These are phyloP conservation scores for Dionaea muscipula DNA, from an alignment of 179 eudicot species.

Conservation along the genomic window DNA sequence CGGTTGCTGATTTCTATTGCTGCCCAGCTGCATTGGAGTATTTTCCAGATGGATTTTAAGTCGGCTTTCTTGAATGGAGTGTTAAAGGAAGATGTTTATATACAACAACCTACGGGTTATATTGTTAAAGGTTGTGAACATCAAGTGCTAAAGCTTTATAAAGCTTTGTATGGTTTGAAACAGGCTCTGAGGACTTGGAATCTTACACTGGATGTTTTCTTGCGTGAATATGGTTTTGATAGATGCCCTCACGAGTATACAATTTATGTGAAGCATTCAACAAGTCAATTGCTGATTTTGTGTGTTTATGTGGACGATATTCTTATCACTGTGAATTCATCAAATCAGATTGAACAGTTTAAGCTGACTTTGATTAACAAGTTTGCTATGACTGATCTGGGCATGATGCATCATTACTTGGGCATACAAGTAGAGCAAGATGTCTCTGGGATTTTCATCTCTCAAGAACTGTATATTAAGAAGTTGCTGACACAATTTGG, in stretches of 20 bases:
- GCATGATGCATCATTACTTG: not conserved
- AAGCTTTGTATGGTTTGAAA: not conserved
- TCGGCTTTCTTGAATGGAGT: not conserved
- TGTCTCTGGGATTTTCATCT: not conserved
- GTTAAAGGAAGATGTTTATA: not conserved
- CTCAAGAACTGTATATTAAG: not conserved
- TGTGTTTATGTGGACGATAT: not conserved
- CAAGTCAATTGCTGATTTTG: not conserved
- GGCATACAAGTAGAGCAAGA: not conserved
- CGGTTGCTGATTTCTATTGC: not conserved
- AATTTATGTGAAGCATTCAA: not conserved
- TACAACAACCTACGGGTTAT: not conserved
- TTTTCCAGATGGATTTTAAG: not conserved
- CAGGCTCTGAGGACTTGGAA: not conserved
- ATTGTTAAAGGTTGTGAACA: not conserved
- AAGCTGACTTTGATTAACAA: not conserved
- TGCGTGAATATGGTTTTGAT: not conserved
- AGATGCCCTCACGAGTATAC: not conserved
- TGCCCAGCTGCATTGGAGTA: not conserved
- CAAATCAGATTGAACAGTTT: not conserved
- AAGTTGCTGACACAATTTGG: not conserved
- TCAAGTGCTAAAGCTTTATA: not conserved
- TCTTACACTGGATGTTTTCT: not conserved
- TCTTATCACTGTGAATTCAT: not conserved
- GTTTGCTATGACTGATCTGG: not conserved